Percentiles rank a stretch among this genome's conserved stretches.
These are phyloP conservation scores for Aspergillus sclerotialis DNA, from an alignment of 2,329 filamentous ascomycete genomes.

Conservation along the genomic window DNA sequence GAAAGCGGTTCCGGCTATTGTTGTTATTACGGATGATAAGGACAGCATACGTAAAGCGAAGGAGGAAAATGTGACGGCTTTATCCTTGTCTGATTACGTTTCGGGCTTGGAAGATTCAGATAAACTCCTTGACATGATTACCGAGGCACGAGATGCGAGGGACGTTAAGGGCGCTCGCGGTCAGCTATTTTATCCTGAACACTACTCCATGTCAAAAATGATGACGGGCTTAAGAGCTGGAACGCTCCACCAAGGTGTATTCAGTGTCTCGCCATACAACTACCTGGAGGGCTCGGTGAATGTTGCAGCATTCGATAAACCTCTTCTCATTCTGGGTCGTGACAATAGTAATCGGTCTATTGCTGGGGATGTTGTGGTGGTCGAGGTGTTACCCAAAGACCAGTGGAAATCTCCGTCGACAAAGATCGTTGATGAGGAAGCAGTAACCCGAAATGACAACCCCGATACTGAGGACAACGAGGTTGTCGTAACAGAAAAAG, in stretches of 20 bases:
- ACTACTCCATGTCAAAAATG: constrained; percentile 82
- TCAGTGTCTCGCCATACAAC: constrained; percentile 96
- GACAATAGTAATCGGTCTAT: constrained; percentile 95
- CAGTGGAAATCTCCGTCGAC: constrained; percentile 97
- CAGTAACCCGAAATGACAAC: constrained; percentile 86
- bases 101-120: constrained; percentile 74
- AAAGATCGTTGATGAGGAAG: constrained; percentile 91
- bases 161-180: constrained; percentile 58
- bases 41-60: constrained; percentile 80
- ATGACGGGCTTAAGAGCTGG: constrained; percentile 88
- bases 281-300: constrained; percentile 91
- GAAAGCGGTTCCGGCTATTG: constrained; percentile 63
- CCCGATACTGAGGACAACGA: constrained; percentile 70
- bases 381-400: constrained; percentile 86
- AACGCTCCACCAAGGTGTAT: constrained; percentile 85
- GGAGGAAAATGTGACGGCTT: constrained; percentile 61
- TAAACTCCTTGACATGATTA: constrained; percentile 86
- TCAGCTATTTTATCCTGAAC: constrained; percentile 78
- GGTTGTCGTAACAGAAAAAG: constrained; percentile 78
- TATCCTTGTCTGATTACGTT: constrained; percentile 72
- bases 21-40: constrained; percentile 91
- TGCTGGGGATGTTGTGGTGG: constrained; percentile 84
- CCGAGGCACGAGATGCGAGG: constrained; percentile 64
- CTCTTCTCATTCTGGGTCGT: constrained; percentile 78
- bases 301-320: constrained; percentile 81